phyloP scores from a whole-genome alignment of 179 eudicot species.

The Silene coronaria region DNA sequence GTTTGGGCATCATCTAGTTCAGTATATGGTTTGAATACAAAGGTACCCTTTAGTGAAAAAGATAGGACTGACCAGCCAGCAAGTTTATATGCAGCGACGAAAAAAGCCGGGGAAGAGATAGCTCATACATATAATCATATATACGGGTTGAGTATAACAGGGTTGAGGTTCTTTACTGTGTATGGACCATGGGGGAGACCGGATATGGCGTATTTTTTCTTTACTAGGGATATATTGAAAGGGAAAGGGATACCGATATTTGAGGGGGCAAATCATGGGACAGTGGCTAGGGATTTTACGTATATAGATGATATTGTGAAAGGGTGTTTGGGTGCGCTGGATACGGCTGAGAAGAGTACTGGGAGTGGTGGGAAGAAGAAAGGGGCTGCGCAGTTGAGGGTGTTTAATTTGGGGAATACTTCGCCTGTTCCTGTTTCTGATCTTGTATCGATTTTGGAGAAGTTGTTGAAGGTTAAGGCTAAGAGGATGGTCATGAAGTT shows the following conservation, averaged over 20 bases:
- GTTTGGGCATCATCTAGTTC: slow-evolving; percentile 81
- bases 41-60: slow-evolving; percentile 67
- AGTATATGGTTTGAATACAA: slow-evolving; percentile 68
- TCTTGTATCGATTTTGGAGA: slow-evolving; percentile 68
- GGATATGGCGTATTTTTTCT: slow-evolving; percentile 92
- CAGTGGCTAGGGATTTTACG: slow-evolving; percentile 83
- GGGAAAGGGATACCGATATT: slow-evolving; percentile 58
- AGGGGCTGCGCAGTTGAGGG: slow-evolving; percentile 76
- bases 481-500: slow-evolving; percentile 55
- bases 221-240: slow-evolving; percentile 68
- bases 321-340: slow-evolving; percentile 81
- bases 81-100: slow-evolving; percentile 75
- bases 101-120: slow-evolving; percentile 78
- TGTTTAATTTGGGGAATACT: slow-evolving; percentile 78
- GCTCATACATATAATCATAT: slow-evolving; percentile 87
- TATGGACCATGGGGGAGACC: slow-evolving; percentile 99
- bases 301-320: slow-evolving; percentile 86
- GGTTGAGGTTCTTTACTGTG: slow-evolving; percentile 74
- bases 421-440: slow-evolving; percentile 82
- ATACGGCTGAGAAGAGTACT: slow-evolving; percentile 81
- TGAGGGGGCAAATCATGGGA: slow-evolving; percentile 68
- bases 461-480: slow-evolving; percentile 64
- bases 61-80: slow-evolving; percentile 86
- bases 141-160: slow-evolving; percentile 62
- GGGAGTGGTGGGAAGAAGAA: slow-evolving; percentile 83